Conservation (phyloP, 23 red algal species). For the Rhodosorus marinus region DNA sequence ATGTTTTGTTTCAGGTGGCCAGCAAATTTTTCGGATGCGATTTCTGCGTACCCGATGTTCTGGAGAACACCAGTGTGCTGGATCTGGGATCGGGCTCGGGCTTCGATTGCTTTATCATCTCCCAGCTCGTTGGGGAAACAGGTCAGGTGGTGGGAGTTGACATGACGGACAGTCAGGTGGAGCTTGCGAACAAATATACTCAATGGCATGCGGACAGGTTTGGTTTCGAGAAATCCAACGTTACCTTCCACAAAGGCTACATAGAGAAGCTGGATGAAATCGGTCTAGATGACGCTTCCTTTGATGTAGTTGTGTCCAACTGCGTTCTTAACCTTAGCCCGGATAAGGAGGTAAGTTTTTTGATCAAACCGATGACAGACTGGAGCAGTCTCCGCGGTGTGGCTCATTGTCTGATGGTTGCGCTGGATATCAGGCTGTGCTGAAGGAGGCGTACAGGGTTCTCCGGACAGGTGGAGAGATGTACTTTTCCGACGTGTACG, state of each 20-base stretch:
- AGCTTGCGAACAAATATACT: constrained; percentile 14
- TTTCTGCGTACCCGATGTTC: not conserved
- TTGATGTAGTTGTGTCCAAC: constrained; percentile 30
- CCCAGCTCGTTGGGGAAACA: constrained; percentile 12
- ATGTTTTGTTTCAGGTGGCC: too few relatives aligned
- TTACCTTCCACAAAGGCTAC: constrained; percentile 9
- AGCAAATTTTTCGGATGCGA: constrained; percentile 39
- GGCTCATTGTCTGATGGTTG: too few relatives aligned
- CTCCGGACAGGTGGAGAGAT: constrained; percentile 16
- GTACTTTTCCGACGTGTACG: constrained; percentile 39
- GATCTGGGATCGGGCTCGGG: constrained; percentile 41
- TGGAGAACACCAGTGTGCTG: constrained; percentile 5
- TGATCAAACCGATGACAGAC: too few relatives aligned
- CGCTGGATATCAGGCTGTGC: not conserved
- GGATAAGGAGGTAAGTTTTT: too few relatives aligned
- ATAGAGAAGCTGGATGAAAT: constrained; percentile 20
- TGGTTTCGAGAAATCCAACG: constrained; percentile 4
- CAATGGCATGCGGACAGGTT: constrained; percentile 15
- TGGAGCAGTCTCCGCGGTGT: too few relatives aligned
- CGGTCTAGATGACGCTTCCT: constrained; percentile 1
- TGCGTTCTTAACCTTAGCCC: constrained; percentile 30
- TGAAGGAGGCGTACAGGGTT: constrained; percentile 14
- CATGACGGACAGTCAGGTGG: constrained; percentile 17
- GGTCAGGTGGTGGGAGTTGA: constrained; percentile 26
- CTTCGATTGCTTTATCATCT: constrained; percentile 10